Conservation (phyloP, 2,329 filamentous ascomycete genomes). For the Sporothrix inflata region DNA sequence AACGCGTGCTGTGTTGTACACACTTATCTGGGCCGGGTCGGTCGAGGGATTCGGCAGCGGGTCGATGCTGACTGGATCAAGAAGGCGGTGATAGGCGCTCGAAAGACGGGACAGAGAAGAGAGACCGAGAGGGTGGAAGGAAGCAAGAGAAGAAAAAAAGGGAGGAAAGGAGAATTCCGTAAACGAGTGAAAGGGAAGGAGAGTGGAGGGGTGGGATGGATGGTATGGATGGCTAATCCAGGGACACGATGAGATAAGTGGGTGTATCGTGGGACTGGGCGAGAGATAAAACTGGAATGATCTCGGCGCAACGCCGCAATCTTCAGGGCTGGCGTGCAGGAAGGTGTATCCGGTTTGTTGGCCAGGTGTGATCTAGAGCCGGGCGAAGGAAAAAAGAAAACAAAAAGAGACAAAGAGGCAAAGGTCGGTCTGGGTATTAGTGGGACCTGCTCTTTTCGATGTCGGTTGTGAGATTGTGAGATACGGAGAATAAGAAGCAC, state of each 20-base stretch:
- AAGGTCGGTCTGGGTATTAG: slow-evolving; percentile 20
- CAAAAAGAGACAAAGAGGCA: slow-evolving; percentile 14
- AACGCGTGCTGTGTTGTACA: slow-evolving; percentile 12
- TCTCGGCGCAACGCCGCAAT: slow-evolving; percentile 14
- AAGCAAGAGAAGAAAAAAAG: not conserved
- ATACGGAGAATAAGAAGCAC: not conserved
- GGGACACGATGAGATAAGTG: slow-evolving; percentile 26
- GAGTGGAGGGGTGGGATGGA: slow-evolving; percentile 2
- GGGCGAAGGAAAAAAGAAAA: slow-evolving; percentile 13
- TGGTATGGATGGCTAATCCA: slow-evolving; percentile 19
- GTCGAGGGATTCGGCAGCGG: slow-evolving; percentile 17
- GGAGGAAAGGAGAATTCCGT: not conserved
- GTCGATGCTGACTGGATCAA: not conserved
- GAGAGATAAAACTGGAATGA: slow-evolving; percentile 25
- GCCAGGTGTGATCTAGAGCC: not conserved
- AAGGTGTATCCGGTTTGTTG: not conserved
- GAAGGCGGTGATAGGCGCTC: not conserved
- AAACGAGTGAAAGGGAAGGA: not conserved
- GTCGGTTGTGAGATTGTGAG: not conserved
- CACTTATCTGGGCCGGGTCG: slow-evolving; percentile 13
- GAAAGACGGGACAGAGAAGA: not conserved
- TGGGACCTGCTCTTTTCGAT: slow-evolving; percentile 18
- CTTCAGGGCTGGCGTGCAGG: slow-evolving; percentile 21
- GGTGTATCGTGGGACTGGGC: slow-evolving; percentile 13
- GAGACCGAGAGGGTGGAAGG: not conserved